These are phyloP conservation scores for Penicillium silybi DNA, from an alignment of 495 filamentous ascomycete genomes.

Conservation along the genomic window DNA sequence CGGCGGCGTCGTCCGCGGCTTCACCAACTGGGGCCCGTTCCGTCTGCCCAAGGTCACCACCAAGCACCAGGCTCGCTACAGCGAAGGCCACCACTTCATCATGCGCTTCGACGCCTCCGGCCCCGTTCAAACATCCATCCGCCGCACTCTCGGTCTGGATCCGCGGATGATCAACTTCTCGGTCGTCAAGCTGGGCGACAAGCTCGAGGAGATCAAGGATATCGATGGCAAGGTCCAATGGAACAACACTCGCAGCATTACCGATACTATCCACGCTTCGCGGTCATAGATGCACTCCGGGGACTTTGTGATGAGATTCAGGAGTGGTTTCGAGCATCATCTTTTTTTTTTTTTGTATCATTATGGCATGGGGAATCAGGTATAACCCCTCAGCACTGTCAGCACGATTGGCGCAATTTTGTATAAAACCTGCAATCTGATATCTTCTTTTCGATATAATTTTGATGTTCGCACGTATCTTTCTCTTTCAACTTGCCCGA, in stretches of 20 bases:
- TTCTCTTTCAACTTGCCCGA: background rate
- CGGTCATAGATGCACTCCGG: background rate
- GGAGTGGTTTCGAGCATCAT: conserved; percentile 13
- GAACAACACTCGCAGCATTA: conserved; percentile 38
- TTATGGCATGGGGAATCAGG: conserved; percentile 31
- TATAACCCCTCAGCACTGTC: conserved; percentile 24
- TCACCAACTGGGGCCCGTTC: conserved; percentile 92
- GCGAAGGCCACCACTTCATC: conserved; percentile 89
- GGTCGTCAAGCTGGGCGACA: conserved; percentile 81
- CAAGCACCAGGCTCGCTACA: conserved; percentile 75
- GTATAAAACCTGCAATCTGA: conserved; percentile 31
- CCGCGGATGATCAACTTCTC: conserved; percentile 85
- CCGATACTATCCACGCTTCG: conserved; percentile 23
- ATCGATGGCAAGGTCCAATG: conserved; percentile 58
- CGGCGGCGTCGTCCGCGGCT: conserved; percentile 86
- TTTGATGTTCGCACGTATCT: background rate
- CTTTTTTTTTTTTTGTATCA: conserved; percentile 28
- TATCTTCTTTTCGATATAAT: conserved; percentile 7
- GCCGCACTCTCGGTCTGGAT: conserved; percentile 75
- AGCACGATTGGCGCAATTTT: conserved; percentile 39
- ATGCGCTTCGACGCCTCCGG: conserved; percentile 87
- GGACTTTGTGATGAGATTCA: conserved; percentile 1
- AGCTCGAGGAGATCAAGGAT: conserved; percentile 63
- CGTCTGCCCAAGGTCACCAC: conserved; percentile 69
- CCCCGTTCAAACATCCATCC: conserved; percentile 65